phyloP scores from a whole-genome alignment of 1,284 basidiomycete species.

The Trichosporon sp. region DNA sequence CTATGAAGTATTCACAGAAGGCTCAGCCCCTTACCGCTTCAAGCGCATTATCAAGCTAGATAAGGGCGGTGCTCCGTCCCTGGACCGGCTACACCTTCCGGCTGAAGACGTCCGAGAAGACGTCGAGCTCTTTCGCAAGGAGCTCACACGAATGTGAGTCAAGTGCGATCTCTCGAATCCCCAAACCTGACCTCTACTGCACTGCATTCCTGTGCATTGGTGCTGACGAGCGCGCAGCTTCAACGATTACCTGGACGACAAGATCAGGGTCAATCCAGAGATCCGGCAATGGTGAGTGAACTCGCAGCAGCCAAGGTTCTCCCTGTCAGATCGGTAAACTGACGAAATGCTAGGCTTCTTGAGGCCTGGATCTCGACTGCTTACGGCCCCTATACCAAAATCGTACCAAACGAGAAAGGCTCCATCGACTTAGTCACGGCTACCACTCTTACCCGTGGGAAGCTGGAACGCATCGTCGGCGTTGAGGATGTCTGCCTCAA shows the following conservation, averaged over 20 bases:
- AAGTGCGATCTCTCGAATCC: not conserved
- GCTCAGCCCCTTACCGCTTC: not conserved
- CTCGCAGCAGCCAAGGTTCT: not conserved
- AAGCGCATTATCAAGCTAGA: slow-evolving; percentile 1
- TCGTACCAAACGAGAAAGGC: not conserved
- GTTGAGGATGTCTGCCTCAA: slow-evolving; percentile 2
- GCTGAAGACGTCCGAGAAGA: not conserved
- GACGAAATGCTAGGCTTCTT: not conserved
- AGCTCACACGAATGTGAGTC: slow-evolving; percentile 3
- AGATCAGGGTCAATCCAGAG: slow-evolving; percentile 1
- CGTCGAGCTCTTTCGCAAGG: slow-evolving; percentile 2
- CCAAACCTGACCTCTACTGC: not conserved
- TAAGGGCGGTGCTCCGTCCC: slow-evolving; percentile 2
- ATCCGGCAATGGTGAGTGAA: slow-evolving; percentile 1
- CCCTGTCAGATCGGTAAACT: not conserved
- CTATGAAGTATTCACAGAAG: not conserved
- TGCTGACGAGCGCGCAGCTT: not conserved
- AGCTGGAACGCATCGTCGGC: not conserved
- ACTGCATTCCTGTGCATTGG: not conserved
- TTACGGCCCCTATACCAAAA: not conserved
- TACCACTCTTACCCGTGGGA: not conserved
- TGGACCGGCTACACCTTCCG: not conserved
- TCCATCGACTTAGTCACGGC: not conserved
- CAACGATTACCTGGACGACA: not conserved
- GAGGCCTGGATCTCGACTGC: not conserved